phyloP scores from a whole-genome alignment of 75 land plant genomes.

The Picea glauca region DNA sequence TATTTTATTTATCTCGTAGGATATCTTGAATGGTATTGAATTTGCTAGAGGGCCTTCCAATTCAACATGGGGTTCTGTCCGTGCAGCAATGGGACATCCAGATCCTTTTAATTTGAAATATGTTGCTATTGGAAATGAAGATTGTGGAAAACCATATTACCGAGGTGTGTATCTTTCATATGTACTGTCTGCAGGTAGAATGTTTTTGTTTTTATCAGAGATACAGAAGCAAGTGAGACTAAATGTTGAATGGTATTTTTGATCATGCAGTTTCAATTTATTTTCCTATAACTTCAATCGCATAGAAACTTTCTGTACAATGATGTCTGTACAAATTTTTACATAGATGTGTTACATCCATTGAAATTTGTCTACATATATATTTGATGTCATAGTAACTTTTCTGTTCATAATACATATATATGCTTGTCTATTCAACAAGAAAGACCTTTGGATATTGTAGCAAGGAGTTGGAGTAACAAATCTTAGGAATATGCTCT shows the following conservation, averaged over 20 bases:
- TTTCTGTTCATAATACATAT: too few species aligned
- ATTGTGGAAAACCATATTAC: slow-evolving; percentile 50
- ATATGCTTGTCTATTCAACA: too few species aligned
- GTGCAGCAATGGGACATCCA: slow-evolving; percentile 90
- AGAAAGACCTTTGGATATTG: too few species aligned
- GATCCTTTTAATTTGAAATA: slow-evolving; percentile 74
- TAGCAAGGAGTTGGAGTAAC: too few species aligned
- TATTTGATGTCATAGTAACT: too few species aligned
- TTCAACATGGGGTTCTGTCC: slow-evolving; percentile 75
- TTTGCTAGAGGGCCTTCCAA: slow-evolving; percentile 68
- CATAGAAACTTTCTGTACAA: too few species aligned
- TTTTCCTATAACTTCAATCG: not conserved
- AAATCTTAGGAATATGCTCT: too few species aligned
- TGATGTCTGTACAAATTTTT: too few species aligned
- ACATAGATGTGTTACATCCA: too few species aligned
- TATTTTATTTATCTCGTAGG: slow-evolving; percentile 28
- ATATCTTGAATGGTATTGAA: slow-evolving; percentile 77
- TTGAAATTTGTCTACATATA: too few species aligned
- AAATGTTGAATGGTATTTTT: not conserved
- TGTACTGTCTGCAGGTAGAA: not conserved
- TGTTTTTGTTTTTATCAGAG: not conserved
- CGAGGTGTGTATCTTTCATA: slow-evolving; percentile 10
- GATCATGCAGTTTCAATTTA: not conserved
- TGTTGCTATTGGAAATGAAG: slow-evolving; percentile 88
- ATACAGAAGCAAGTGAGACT: not conserved